These are phyloP conservation scores for Spathaspora gorwiae DNA, from an alignment of 805 yeast genomes.

Conservation along the genomic window DNA sequence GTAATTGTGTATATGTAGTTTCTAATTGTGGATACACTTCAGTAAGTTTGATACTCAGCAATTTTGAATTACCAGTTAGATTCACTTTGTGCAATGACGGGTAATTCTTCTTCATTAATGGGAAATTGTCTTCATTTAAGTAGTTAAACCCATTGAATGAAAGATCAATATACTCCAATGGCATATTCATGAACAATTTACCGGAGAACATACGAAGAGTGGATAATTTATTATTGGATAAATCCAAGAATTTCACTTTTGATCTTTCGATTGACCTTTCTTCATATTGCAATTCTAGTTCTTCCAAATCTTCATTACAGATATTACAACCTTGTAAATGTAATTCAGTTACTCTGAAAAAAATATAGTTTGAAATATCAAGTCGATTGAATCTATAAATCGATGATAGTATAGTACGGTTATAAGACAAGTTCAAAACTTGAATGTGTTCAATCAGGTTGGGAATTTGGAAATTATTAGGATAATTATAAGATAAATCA, in stretches of 20 bases:
- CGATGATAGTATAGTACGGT: slow-evolving; percentile 5
- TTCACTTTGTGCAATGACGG: slow-evolving; percentile 2
- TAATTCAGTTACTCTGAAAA: slow-evolving; percentile 3
- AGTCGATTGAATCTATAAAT: slow-evolving; percentile 6
- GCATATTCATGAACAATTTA: slow-evolving; percentile 4
- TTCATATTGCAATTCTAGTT: slow-evolving; percentile 6
- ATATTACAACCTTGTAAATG: slow-evolving; percentile 9
- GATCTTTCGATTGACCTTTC: background rate
- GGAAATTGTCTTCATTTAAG: slow-evolving; percentile 8
- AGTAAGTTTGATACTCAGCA: background rate
- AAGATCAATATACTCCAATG: slow-evolving; percentile 7
- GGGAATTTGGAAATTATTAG: slow-evolving; percentile 3
- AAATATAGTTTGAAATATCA: slow-evolving; percentile 5
- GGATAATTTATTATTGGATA: slow-evolving; percentile 8
- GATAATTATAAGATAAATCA: slow-evolving; percentile 7
- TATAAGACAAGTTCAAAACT: slow-evolving; percentile 6
- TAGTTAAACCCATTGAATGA: slow-evolving; percentile 9
- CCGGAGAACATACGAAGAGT: slow-evolving; percentile 6
- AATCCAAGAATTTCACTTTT: background rate
- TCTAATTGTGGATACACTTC: background rate
- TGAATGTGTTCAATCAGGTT: background rate
- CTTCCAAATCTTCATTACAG: slow-evolving; percentile 8
- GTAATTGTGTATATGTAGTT: slow-evolving; percentile 1
- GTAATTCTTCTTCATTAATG: slow-evolving; percentile 1
- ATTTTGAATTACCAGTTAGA: slow-evolving; percentile 5